Evolutionary conservation across 148 eudicot genomes (phyloP).

Genomic region (Vaccinium myrtillus): DNA sequence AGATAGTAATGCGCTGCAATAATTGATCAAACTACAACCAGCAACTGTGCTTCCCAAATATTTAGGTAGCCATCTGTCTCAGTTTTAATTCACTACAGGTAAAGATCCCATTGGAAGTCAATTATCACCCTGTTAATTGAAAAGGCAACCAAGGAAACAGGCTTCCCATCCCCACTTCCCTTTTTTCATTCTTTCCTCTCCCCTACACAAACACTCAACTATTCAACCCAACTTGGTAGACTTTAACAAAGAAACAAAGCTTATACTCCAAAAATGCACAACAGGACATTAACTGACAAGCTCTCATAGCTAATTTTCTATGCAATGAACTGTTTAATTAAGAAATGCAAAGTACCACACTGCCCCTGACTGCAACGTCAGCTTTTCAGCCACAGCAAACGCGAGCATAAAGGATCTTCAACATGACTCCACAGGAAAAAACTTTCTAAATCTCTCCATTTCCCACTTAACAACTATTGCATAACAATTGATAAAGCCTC

Average conservation of each 20-base stretch:
- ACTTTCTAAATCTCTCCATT: neutral
- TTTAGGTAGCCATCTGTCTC: neutral
- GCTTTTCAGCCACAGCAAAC: neutral
- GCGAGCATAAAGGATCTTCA: neutral
- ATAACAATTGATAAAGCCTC: neutral
- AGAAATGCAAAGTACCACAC: neutral
- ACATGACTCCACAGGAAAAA: neutral
- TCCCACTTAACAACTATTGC: neutral
- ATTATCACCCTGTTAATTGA: neutral
- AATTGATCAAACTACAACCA: neutral
- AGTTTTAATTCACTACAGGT: neutral
- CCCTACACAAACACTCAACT: neutral
- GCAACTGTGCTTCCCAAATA: slow-evolving; percentile 1
- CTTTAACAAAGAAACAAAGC: neutral
- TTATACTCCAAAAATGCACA: neutral
- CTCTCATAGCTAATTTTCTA: neutral
- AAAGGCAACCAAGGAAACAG: neutral
- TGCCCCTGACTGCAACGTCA: neutral
- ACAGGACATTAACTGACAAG: neutral
- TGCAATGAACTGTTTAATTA: neutral
- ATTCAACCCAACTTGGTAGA: neutral
- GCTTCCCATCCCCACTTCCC: neutral
- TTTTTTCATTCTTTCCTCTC: slow-evolving; percentile 3
- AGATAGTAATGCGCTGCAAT: neutral
- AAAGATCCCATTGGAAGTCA: neutral